Evolutionary conservation across 1,284 basidiomycete genomes (phyloP).

Genomic region (Moniliophthora roreri): DNA sequence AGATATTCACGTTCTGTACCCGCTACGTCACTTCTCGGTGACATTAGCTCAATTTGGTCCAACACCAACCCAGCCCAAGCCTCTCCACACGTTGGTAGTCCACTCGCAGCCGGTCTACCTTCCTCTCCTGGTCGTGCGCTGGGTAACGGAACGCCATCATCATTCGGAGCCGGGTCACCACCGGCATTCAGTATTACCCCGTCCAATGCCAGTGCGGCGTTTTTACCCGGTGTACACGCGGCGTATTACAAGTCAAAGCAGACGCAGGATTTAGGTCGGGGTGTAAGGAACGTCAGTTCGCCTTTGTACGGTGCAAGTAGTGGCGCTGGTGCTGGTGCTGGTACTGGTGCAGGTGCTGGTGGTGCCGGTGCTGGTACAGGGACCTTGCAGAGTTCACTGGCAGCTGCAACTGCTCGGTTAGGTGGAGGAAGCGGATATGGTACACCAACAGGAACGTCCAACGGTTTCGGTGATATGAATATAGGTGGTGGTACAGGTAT

Average conservation of each 20-base stretch:
- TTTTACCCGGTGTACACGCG: conserved; percentile 66
- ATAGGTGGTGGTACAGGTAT: too few species aligned
- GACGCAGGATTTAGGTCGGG: conserved; percentile 24
- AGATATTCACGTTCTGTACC: conserved; percentile 78
- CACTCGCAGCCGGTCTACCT: conserved; percentile 26
- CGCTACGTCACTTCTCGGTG: conserved; percentile 67
- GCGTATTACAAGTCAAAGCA: conserved; percentile 57
- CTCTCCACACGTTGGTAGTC: conserved; percentile 11
- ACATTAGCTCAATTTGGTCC: conserved; percentile 75
- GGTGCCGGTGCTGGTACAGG: conserved; percentile 7
- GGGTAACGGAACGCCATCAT: conserved; percentile 27
- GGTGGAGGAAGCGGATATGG: conserved; percentile 5
- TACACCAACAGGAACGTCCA: conserved; percentile 4
- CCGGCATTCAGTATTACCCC: conserved; percentile 37
- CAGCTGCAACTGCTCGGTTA: background rate
- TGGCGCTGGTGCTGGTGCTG: conserved; percentile 1
- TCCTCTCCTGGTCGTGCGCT: conserved; percentile 15
- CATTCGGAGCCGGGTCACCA: conserved; percentile 22
- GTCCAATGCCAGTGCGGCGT: conserved; percentile 76
- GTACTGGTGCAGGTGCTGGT: too few species aligned
- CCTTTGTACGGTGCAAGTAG: conserved; percentile 4
- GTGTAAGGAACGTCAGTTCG: conserved; percentile 10
- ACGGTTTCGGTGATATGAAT: background rate
- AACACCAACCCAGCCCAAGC: conserved; percentile 30
- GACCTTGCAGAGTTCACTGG: conserved; percentile 4